Base-by-base conservation (phyloP, 192 early-diverging fungal species). In the Jimgerdemannia lactiflua region DNA sequence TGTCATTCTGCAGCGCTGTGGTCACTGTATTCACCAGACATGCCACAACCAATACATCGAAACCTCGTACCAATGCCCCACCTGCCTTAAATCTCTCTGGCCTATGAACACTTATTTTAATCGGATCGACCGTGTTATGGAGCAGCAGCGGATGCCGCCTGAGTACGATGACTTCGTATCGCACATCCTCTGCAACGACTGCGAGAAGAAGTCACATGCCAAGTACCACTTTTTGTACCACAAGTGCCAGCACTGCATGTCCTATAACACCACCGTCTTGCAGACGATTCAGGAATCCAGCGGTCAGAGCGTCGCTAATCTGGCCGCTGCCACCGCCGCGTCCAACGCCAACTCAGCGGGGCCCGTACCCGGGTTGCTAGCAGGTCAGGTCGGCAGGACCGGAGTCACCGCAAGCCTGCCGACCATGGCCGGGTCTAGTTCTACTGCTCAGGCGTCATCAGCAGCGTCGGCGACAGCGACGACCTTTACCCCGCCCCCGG, bases 201-300 rank as follows among this genome's bases (percentile, higher is more conserved):
- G 97, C 80, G 95, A 94, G 74, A 87, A 92, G 71, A 91, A 92
- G 65, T 95, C 92, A 2, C 80, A 85, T 18, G 92, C 94, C 11
- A 94, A 92, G 76, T 98, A 92, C 84, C 96, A 99, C 74, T 99
- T 98, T 82, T 70, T 99, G 4, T 98, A 99, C 77, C 97, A 99
- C 86, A 97, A 96, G 77, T 99, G 97, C 83, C 78, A 81, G 4
- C 78, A 84, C 40, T 99, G 97, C 80, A 71, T 78, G 40, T 92
- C 94, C n/a, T 99, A 94, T 80, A 99, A 97, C 77, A 99, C 96
- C 3, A 92, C 92, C 69, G 91, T 95, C 2, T 76, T 95, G 41
- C 80, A 87, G 54, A 95, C 93, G 7, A 65, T 65, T 18, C 64
- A 65, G 19, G 64, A 19, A 18, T 65, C 64, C 14, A 65, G 64